Conservation (phyloP, 1,139 yeast genomes). For the Barnettozyma hawaiiensis region DNA sequence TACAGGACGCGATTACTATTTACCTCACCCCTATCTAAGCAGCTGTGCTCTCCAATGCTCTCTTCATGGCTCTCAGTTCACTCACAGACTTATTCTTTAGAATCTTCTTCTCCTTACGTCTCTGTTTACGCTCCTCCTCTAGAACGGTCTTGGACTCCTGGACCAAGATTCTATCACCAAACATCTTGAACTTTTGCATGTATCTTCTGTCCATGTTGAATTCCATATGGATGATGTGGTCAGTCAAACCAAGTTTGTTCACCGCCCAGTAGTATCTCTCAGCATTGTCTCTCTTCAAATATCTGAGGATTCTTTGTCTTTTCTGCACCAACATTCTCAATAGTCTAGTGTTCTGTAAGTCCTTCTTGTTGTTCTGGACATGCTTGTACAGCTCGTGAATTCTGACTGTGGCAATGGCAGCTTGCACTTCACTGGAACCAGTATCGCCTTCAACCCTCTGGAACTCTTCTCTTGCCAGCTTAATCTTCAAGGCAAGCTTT, state of each 20-base stretch:
- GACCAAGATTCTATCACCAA: conserved; percentile 36
- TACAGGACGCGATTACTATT: conserved; percentile 2
- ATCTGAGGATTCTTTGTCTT: conserved; percentile 77
- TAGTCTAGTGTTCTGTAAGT: conserved; percentile 58
- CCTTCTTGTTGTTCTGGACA: conserved; percentile 67
- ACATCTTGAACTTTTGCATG: conserved; percentile 79
- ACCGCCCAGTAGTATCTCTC: conserved; percentile 80
- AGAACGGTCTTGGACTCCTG: conserved; percentile 40
- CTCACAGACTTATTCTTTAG: conserved; percentile 23
- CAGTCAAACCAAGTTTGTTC: conserved; percentile 82
- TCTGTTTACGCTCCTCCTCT: conserved; percentile 37
- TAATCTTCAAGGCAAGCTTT: conserved; percentile 51
- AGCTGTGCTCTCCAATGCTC: conserved; percentile 16
- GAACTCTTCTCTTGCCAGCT: conserved; percentile 71
- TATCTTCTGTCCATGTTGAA: conserved; percentile 81
- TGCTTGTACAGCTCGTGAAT: conserved; percentile 78
- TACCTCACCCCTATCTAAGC: conserved; percentile 1
- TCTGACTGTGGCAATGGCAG: conserved; percentile 79
- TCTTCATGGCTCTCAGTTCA: conserved; percentile 23
- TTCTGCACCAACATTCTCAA: conserved; percentile 82
- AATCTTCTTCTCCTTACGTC: conserved; percentile 36
- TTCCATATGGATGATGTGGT: conserved; percentile 70
- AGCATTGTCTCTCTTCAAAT: conserved; percentile 74
- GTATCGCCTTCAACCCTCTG: conserved; percentile 85
- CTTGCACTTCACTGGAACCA: conserved; percentile 93